phyloP scores from a whole-genome alignment of 2,329 filamentous ascomycete genomes.

The Penicillium sp. region DNA sequence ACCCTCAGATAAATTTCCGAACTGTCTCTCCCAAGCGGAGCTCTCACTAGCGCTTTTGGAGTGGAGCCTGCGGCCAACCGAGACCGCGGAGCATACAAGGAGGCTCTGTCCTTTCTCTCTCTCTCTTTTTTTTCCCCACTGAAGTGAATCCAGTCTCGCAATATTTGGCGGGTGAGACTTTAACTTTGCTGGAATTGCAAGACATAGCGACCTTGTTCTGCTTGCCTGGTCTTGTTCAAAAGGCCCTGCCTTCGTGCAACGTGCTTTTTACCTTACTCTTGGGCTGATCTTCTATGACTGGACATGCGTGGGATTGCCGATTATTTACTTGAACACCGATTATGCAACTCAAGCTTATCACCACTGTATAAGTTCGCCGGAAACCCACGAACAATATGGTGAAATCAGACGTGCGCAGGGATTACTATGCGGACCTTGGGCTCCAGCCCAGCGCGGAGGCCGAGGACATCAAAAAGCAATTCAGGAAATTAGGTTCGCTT shows the following conservation, averaged over 20 bases:
- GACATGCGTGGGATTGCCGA: slow-evolving; percentile 15
- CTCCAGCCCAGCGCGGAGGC: slow-evolving; percentile 64
- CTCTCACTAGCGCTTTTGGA: slow-evolving; percentile 14
- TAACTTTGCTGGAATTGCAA: neutral
- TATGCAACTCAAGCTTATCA: slow-evolving; percentile 13
- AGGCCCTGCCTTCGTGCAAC: slow-evolving; percentile 2
- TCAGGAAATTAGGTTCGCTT: slow-evolving; percentile 70
- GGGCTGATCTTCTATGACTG: slow-evolving; percentile 9
- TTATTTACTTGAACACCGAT: slow-evolving; percentile 7
- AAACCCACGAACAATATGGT: slow-evolving; percentile 54
- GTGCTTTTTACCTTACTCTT: neutral
- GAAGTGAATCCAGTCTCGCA: neutral
- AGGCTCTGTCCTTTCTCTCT: slow-evolving; percentile 6
- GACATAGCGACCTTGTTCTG: neutral
- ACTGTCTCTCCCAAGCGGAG: slow-evolving; percentile 8
- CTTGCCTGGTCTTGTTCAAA: neutral
- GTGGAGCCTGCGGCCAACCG: slow-evolving; percentile 15
- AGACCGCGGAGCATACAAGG: slow-evolving; percentile 6
- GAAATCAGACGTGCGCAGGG: slow-evolving; percentile 64
- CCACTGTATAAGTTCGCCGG: slow-evolving; percentile 10
- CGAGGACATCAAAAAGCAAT: slow-evolving; percentile 80
- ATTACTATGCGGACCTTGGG: slow-evolving; percentile 85
- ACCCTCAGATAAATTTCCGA: neutral
- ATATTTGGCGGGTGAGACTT: neutral
- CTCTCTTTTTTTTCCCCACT: neutral